Evolutionary conservation across 495 filamentous ascomycete species (phyloP).

Genomic region (Cercophora scortea): DNA sequence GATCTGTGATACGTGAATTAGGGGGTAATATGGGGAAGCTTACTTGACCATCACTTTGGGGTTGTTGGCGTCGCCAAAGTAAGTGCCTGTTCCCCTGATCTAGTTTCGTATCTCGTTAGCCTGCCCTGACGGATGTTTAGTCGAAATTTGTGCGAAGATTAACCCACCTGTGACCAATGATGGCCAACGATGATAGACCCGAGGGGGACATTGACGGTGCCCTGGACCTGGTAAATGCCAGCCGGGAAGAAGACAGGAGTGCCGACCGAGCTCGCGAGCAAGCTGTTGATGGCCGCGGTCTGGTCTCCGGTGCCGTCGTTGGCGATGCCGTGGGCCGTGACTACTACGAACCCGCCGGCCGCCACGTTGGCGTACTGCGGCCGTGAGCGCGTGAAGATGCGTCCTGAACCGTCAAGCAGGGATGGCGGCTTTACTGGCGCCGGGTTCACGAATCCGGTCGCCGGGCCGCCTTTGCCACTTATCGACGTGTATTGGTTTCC

Average conservation of each 20-base stretch:
- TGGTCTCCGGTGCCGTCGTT: constrained; percentile 38
- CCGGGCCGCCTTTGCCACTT: not conserved
- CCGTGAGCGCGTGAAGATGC: constrained; percentile 55
- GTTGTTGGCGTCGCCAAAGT: constrained; percentile 47
- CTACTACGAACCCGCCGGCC: constrained; percentile 57
- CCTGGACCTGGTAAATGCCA: constrained; percentile 28
- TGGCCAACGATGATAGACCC: constrained; percentile 32
- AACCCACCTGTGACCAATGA: constrained; percentile 18
- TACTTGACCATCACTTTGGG: constrained; percentile 57
- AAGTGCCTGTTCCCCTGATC: constrained; percentile 29
- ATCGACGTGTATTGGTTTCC: not conserved
- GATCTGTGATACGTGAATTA: no score
- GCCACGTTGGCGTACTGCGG: constrained; percentile 60
- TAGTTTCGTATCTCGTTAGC: no score
- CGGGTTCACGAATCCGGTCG: not conserved
- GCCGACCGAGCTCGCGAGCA: constrained; percentile 12
- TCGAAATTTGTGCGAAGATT: no score
- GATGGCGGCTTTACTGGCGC: constrained; percentile 31
- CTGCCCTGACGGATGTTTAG: no score
- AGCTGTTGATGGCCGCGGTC: not conserved
- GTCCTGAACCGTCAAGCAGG: constrained; percentile 41
- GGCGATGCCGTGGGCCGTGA: constrained; percentile 63
- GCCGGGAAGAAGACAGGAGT: constrained; percentile 15
- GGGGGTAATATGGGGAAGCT: no score
- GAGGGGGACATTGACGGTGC: constrained; percentile 39